Conservation (phyloP, 441 rosid genomes). For the Bocquillonia castaneifolia region DNA sequence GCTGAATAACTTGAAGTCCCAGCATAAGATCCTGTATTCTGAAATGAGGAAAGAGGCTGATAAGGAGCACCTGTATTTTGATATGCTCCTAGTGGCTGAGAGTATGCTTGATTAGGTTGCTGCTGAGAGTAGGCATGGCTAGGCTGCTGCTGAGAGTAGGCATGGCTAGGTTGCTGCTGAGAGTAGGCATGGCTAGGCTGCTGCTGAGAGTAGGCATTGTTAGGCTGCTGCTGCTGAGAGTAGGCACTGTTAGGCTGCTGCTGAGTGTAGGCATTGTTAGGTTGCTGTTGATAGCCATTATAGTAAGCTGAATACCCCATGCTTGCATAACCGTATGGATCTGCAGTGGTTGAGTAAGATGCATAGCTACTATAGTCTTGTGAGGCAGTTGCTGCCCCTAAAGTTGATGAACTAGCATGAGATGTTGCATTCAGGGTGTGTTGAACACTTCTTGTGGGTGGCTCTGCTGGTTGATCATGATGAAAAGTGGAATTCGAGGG, state of each 20-base stretch:
- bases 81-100: slow-evolving; percentile 89
- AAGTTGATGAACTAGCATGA: slow-evolving; percentile 52
- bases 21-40: slow-evolving; percentile 97
- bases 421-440: slow-evolving; percentile 48
- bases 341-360: slow-evolving; percentile 54
- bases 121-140: slow-evolving; percentile 59
- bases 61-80: slow-evolving; percentile 97
- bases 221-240: slow-evolving; percentile 45
- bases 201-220: slow-evolving; percentile 49
- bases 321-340: slow-evolving; percentile 66
- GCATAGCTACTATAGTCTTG: slow-evolving; percentile 66
- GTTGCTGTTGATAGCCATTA: slow-evolving; percentile 66
- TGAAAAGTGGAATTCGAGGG: slow-evolving; percentile 43
- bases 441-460: slow-evolving; percentile 38
- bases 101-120: slow-evolving; percentile 64
- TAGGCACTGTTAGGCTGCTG: slow-evolving; percentile 65
- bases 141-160: slow-evolving; percentile 66
- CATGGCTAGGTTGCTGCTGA: slow-evolving; percentile 68
- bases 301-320: slow-evolving; percentile 77
- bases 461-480: slow-evolving; percentile 54
- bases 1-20: slow-evolving; percentile 94
- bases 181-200: slow-evolving; percentile 44
- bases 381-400: slow-evolving; percentile 46
- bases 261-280: slow-evolving; percentile 53
- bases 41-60: slow-evolving; percentile 89